phyloP scores from a whole-genome alignment of 2,329 filamentous ascomycete genomes.

The Trichoderma atrobrunneum region DNA sequence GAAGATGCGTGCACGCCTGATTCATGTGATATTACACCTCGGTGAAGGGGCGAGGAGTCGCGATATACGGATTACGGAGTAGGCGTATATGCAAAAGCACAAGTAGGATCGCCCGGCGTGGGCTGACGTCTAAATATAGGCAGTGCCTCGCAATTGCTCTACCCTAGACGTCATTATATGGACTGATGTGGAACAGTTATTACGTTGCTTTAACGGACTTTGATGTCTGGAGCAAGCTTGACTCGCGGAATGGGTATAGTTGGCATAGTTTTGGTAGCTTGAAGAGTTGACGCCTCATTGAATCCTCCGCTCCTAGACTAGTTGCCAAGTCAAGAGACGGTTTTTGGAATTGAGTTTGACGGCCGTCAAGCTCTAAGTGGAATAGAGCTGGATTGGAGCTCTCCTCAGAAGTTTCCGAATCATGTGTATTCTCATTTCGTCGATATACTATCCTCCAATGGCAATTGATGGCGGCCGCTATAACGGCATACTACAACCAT shows the following conservation, averaged over 20 bases:
- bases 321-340: neutral
- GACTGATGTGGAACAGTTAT: slow-evolving; percentile 1
- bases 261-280: neutral
- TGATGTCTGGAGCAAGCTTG: neutral
- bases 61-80: neutral
- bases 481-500: neutral
- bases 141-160: neutral
- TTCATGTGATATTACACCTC: neutral
- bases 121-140: slow-evolving; percentile 14
- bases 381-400: neutral
- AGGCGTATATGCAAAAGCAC: neutral
- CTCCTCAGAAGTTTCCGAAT: neutral
- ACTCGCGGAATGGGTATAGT: neutral
- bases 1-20: neutral
- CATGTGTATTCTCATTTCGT: neutral
- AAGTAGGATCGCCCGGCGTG: neutral
- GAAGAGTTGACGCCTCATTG: neutral
- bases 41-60: neutral
- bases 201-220: neutral
- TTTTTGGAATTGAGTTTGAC: neutral
- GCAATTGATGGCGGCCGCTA: neutral
- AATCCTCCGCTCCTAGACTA: neutral
- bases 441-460: neutral
- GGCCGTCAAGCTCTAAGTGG: neutral
- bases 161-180: neutral